Conservation (phyloP, 2,329 filamentous ascomycete genomes). For the Fonsecaea monophora region DNA sequence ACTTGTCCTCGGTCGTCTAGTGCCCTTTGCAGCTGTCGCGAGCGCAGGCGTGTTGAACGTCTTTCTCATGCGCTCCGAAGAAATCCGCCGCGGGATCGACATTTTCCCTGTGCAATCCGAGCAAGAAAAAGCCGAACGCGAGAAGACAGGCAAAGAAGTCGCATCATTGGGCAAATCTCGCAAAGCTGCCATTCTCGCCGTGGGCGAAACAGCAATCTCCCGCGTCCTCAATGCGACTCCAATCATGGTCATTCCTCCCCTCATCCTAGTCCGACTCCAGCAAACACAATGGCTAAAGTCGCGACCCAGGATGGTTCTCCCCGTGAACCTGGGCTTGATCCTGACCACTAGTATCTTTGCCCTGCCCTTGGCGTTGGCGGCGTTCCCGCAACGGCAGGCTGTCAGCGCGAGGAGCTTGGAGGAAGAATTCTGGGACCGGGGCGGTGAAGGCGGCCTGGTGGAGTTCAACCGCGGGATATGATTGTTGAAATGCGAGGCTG, state of each 20-base stretch:
- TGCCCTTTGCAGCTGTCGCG: conserved; percentile 94
- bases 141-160: conserved; percentile 69
- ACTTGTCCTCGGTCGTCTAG: conserved; percentile 80
- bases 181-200: conserved; percentile 85
- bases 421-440: conserved; percentile 81
- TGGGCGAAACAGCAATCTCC: conserved; percentile 89
- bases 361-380: conserved; percentile 84
- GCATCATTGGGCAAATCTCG: conserved; percentile 82
- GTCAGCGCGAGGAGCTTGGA: conserved; percentile 79
- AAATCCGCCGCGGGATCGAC: conserved; percentile 92
- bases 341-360: conserved; percentile 86
- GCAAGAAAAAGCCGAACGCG: conserved; percentile 68
- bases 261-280: conserved; percentile 85
- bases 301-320: conserved; percentile 76
- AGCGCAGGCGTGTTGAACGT: conserved; percentile 91
- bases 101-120: conserved; percentile 82
- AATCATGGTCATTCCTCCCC: conserved; percentile 93
- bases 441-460: conserved; percentile 81
- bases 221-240: conserved; percentile 92
- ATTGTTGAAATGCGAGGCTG: conserved; percentile 28
- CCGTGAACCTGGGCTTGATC: conserved; percentile 86
- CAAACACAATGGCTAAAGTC: conserved; percentile 79
- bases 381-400: conserved; percentile 89
- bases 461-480: conserved; percentile 96
- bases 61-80: conserved; percentile 95